phyloP scores from a whole-genome alignment of 2,329 filamentous ascomycete species.

The Fusarium albidum region DNA sequence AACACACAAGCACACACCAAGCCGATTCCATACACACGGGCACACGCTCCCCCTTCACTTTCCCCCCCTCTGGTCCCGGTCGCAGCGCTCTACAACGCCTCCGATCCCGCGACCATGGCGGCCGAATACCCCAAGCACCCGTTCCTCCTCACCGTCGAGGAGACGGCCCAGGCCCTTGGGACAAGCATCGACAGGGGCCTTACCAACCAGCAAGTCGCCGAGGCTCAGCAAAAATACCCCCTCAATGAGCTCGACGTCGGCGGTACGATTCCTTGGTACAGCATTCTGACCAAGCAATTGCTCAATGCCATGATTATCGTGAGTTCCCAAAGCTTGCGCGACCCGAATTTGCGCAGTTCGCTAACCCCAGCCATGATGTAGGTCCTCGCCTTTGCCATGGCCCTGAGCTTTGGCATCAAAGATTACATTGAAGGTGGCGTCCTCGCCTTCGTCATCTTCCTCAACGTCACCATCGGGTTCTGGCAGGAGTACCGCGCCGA shows the following conservation, averaged over 20 bases:
- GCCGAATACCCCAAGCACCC: constrained; percentile 62
- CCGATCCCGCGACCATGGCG: constrained; percentile 48
- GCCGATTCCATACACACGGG: constrained; percentile 8
- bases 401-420: constrained; percentile 70
- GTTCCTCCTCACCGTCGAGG: constrained; percentile 66
- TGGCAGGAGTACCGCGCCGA: constrained; percentile 71
- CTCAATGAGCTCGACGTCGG: constrained; percentile 76
- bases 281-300: constrained; percentile 76
- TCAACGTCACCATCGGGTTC: constrained; percentile 75
- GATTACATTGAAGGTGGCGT: constrained; percentile 75
- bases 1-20: neutral
- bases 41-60: constrained; percentile 6
- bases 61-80: constrained; percentile 11
- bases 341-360: neutral
- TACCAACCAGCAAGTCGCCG: constrained; percentile 64
- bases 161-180: constrained; percentile 69
- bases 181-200: constrained; percentile 75
- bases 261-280: constrained; percentile 73
- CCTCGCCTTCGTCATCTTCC: constrained; percentile 70
- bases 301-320: constrained; percentile 82
- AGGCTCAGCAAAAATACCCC: constrained; percentile 68
- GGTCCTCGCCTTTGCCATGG: constrained; percentile 82
- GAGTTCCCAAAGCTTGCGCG: constrained; percentile 40
- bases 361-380: constrained; percentile 44
- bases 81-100: neutral